phyloP scores from a whole-genome alignment of 2,329 filamentous ascomycete genomes.

The Penicillium italicum region DNA sequence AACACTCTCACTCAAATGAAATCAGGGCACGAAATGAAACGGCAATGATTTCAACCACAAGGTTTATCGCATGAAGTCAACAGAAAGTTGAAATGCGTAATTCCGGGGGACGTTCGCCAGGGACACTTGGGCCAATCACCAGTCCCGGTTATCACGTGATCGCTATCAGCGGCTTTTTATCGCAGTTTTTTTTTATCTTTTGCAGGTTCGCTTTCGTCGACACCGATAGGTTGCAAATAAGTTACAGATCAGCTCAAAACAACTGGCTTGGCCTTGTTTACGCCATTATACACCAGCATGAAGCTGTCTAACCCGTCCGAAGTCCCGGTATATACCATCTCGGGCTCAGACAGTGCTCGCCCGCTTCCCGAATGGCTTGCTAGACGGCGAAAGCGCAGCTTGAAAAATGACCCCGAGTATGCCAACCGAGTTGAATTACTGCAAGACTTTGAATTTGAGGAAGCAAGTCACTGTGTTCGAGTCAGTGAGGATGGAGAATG shows the following conservation, averaged over 20 bases:
- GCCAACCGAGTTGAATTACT: conserved; percentile 90
- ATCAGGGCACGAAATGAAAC: background rate
- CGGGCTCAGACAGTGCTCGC: conserved; percentile 80
- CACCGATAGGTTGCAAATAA: conserved; percentile 1
- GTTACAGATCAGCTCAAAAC: conserved; percentile 8
- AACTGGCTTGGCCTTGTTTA: conserved; percentile 8
- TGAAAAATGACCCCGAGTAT: conserved; percentile 91
- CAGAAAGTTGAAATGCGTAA: conserved; percentile 18
- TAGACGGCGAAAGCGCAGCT: conserved; percentile 78
- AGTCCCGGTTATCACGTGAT: conserved; percentile 30
- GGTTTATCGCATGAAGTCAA: conserved; percentile 8
- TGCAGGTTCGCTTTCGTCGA: conserved; percentile 1
- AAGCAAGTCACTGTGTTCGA: conserved; percentile 84
- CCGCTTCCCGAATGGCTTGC: conserved; percentile 95
- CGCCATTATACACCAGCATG: conserved; percentile 37
- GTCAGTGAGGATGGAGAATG: conserved; percentile 95
- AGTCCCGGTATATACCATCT: conserved; percentile 91
- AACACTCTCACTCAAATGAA: conserved; percentile 6
- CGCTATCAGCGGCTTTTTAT: conserved; percentile 27
- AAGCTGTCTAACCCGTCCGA: conserved; percentile 63
- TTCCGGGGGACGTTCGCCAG: conserved; percentile 34
- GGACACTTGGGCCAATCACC: conserved; percentile 33
- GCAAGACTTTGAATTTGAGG: conserved; percentile 97
- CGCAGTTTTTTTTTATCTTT: conserved; percentile 27
- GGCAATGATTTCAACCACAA: background rate